Percentiles rank a stretch among this genome's conserved stretches.
Evolutionary conservation across 2,329 filamentous ascomycete species (phyloP).

Genomic region (Neofusicoccum sp.): DNA sequence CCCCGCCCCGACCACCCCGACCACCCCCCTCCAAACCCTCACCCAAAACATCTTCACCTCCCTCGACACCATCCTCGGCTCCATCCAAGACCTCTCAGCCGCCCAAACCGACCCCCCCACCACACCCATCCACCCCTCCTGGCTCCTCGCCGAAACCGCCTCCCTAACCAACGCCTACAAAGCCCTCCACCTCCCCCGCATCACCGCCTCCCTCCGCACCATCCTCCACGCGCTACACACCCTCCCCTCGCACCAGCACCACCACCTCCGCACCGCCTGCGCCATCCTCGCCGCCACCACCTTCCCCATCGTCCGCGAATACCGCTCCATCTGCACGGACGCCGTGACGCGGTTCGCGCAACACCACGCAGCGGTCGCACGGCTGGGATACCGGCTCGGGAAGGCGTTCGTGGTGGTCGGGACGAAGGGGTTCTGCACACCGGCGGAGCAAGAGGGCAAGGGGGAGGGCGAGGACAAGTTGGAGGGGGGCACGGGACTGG

Average conservation of each 20-base stretch:
- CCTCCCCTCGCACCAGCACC: slow-evolving; percentile 1
- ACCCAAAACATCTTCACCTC: slow-evolving; percentile 63
- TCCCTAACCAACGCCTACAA: slow-evolving; percentile 50
- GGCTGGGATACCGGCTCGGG: slow-evolving; percentile 74
- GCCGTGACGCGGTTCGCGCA: slow-evolving; percentile 61
- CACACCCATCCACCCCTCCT: slow-evolving; percentile 63
- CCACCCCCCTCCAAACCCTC: slow-evolving; percentile 46
- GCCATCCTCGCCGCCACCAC: slow-evolving; percentile 63
- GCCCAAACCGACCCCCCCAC: slow-evolving; percentile 57
- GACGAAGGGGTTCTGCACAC: slow-evolving; percentile 87
- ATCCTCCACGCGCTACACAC: slow-evolving; percentile 51
- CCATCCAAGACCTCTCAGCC: slow-evolving; percentile 72
- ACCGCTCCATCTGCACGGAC: slow-evolving; percentile 62
- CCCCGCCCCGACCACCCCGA: background rate
- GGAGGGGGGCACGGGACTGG: slow-evolving; percentile 89
- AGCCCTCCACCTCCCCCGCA: slow-evolving; percentile 61
- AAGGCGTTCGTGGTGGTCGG: slow-evolving; percentile 79
- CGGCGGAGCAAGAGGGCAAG: slow-evolving; percentile 71
- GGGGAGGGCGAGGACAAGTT: slow-evolving; percentile 71
- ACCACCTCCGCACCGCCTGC: slow-evolving; percentile 53
- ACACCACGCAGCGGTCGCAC: slow-evolving; percentile 71
- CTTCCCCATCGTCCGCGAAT: slow-evolving; percentile 73
- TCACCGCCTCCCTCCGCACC: slow-evolving; percentile 51
- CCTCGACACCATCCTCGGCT: slow-evolving; percentile 77
- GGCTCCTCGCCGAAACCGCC: slow-evolving; percentile 59